A percentile compares a stretch with the other conserved stretches of the same genome.
phyloP scores from a whole-genome alignment of 139 green algal species.

The Raphidocelis subcapitata region DNA sequence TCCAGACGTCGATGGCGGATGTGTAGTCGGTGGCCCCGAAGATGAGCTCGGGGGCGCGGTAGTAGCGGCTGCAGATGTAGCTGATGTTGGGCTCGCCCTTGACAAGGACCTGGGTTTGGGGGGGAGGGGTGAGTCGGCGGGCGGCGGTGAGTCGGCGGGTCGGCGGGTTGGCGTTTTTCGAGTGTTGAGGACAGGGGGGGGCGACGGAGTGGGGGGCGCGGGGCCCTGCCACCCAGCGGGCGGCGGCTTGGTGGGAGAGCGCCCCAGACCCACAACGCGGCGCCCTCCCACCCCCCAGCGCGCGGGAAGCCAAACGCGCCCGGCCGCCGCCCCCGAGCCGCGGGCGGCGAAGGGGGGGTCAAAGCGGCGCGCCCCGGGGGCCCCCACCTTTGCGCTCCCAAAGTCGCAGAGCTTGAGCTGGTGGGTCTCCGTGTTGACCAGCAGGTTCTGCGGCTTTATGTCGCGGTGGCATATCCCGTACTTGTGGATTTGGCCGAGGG shows the following conservation, averaged over 20 bases:
- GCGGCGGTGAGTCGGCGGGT: neutral
- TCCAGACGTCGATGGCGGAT: constrained; percentile 97
- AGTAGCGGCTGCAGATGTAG: constrained; percentile 98
- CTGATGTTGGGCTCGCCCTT: constrained; percentile 98
- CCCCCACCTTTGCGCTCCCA: constrained; percentile 88
- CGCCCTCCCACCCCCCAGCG: too few relatives aligned
- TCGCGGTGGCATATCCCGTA: constrained; percentile 92
- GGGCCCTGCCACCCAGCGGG: too few relatives aligned
- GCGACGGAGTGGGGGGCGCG: too few relatives aligned
- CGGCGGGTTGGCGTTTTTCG: too few relatives aligned
- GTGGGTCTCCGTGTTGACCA: constrained; percentile 93
- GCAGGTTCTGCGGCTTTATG: constrained; percentile 97
- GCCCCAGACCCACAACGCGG: too few relatives aligned
- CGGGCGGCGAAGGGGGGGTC: too few relatives aligned
- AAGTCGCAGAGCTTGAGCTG: constrained; percentile 99
- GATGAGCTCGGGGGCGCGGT: constrained; percentile 97
- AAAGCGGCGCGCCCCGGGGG: too few relatives aligned
- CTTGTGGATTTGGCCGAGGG: constrained; percentile 82
- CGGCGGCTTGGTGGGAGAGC: too few relatives aligned
- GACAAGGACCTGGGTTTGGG: constrained; percentile 54
- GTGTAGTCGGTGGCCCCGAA: constrained; percentile 99
- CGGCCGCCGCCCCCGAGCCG: too few relatives aligned
- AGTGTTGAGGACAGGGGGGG: too few relatives aligned
- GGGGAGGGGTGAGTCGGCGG: neutral
- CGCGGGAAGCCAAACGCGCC: too few relatives aligned